Base-by-base conservation (phyloP, 1,139 yeast species). In the Petasospora fabianii region DNA sequence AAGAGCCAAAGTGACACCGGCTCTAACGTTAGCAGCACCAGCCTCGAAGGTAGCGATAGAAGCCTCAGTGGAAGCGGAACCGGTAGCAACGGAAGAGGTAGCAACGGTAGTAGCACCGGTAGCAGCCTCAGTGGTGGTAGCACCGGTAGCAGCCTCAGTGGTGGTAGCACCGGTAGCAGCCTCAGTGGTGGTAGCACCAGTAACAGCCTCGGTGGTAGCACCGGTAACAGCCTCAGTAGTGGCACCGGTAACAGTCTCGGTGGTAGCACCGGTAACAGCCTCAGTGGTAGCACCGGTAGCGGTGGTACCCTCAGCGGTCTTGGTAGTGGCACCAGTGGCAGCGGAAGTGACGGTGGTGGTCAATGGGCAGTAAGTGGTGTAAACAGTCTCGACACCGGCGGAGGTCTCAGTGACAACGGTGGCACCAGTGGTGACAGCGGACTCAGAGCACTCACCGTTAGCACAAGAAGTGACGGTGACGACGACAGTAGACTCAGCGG, bases 361-460 rank as follows among this genome's bases (percentile, higher is more conserved):
- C 28, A 26, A 26, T 26, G 28, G 28, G 16, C 28, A 26, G 28
- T 26, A 26, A 26, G 28, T 26, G 28, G 28, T 26, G 28, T 26
- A 26, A 17, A 28, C 24, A 22, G 37, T 21, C 19, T 26, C 20
- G 10, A 65, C 60, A 17, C 64, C 59, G 43, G 55, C 58, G 2
- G 37, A 47, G n/a, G 65, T 58, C n/a, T 44, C 51, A 15, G 51
- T 44, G 27, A 58, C 60, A 24, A 27, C 39, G 12, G 22, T 19
- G 13, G 35, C 16, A 22, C 28, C 53, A n/a, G 51, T 42, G 28
- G 28, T 26, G 16, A 26, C 28, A 13, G 28, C 16, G 17, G 41
- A 15, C 22, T 16, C 24, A 26, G 30, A 10, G 19, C 35, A 33
- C 6, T 6, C 26, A 13, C 13, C 31, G n/a, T 22, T 22, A 21